Evolutionary conservation across 1,284 basidiomycete genomes (phyloP), one percentile per base, ranked within the genome.

Genomic region (Rhodotorula sp.): DNA sequence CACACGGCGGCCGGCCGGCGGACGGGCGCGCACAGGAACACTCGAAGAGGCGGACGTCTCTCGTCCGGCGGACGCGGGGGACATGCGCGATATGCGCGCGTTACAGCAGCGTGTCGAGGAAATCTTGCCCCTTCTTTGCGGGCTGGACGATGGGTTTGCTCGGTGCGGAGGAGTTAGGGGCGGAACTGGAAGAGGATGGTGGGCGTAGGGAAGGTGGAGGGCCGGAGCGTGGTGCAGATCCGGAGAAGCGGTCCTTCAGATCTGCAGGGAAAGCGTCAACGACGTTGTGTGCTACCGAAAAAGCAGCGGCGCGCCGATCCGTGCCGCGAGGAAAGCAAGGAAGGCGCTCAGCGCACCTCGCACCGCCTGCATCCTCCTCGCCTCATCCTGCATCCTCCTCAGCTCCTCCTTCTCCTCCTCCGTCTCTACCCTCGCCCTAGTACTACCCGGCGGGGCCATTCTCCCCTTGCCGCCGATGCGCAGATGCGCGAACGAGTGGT

Each of bases 191-290:
- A 25, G 46, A 29, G 48, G 53, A 6, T 29, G 53, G 32, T 21
- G 53, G 29, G n/a, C 50, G 50, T 1, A 1, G 10, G n/a, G 50
- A 51, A 3, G 50, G 59, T 27, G 21, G 32, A 10, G 58, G 44
- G 13, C 17, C 58, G 4, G n/a, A 34, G 21, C 60, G 59, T 17
- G 51, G 55, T 6, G 70, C 32, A 3, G n/a, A 44, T 58, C 62
- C 57, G 5, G 70, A 50, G 54, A 72, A 72, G 27, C 70, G 66
- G 32, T 72, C 66, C 46, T 72, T 72, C 34, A 72, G 41, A 50
- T 72, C 70, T 72, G 50, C 21, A 25, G n/a, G 21, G 15, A 15
- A 39, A 36, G 1, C n/a, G 27, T 17, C 12, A 51, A 12, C 9
- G 12, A n/a, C 19, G 51, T 2, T 10, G 21, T 13, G 19, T 21